Evolutionary conservation across 1,284 basidiomycete genomes (phyloP).

Genomic region (Hemileia vastatrix): DNA sequence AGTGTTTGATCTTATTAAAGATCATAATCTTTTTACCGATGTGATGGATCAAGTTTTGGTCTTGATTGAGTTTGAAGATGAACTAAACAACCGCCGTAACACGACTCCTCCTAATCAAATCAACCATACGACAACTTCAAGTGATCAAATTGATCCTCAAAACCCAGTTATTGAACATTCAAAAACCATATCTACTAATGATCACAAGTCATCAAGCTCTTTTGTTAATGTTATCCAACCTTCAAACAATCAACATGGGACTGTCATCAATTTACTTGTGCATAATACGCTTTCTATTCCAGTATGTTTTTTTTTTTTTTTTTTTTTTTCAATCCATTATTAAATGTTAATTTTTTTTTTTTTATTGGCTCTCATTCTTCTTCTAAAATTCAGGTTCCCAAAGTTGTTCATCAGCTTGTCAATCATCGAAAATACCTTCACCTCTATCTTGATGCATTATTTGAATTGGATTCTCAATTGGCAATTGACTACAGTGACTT

Average conservation of each 20-base stretch:
- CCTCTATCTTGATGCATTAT: constrained; percentile 83
- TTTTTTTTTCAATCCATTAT: neutral
- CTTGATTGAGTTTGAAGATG: constrained; percentile 88
- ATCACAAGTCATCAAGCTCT: too few species aligned
- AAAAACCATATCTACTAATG: too few species aligned
- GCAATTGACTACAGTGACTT: constrained; percentile 72
- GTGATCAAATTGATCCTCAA: neutral
- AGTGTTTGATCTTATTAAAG: constrained; percentile 88
- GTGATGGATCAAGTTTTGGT: constrained; percentile 85
- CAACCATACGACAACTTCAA: neutral
- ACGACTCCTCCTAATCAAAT: neutral
- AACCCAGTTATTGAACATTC: neutral
- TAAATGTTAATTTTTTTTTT: neutral
- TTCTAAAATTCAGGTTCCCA: constrained; percentile 59
- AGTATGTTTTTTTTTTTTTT: constrained; percentile 49
- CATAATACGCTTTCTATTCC: constrained; percentile 94
- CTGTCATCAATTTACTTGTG: constrained; percentile 78
- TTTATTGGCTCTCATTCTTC: neutral
- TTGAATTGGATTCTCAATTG: constrained; percentile 72
- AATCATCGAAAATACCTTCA: constrained; percentile 72
- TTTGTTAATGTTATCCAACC: too few species aligned
- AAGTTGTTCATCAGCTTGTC: constrained; percentile 79
- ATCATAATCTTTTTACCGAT: constrained; percentile 87
- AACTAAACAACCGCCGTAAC: constrained; percentile 54
- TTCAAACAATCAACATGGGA: constrained; percentile 47